Conservation (phyloP, 805 yeast species). For the Saccharomyces paradoxus region DNA sequence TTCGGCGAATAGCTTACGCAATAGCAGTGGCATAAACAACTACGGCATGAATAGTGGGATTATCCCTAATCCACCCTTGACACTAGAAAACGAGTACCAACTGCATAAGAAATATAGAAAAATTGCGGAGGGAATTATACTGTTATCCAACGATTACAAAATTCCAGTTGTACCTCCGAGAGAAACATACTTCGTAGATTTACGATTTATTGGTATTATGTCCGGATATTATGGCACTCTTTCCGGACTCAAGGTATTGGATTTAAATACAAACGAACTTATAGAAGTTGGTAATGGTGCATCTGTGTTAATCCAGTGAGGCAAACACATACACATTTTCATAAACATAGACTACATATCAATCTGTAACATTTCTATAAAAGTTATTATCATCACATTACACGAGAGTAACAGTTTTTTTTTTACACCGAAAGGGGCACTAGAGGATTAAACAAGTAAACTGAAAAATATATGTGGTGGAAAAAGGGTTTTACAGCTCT, state of each 20-base stretch:
- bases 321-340: not conserved
- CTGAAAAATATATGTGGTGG: not conserved
- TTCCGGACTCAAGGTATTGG: slow-evolving; percentile 27
- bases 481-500: not conserved
- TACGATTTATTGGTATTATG: slow-evolving; percentile 25
- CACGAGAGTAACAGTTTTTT: not conserved
- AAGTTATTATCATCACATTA: not conserved
- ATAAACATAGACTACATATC: not conserved
- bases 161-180: slow-evolving; percentile 23
- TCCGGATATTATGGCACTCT: slow-evolving; percentile 26
- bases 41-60: not conserved
- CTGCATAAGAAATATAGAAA: slow-evolving; percentile 17
- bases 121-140: slow-evolving; percentile 24
- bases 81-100: slow-evolving; percentile 21
- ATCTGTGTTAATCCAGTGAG: slow-evolving; percentile 20
- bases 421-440: not conserved
- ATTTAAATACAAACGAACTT: slow-evolving; percentile 23
- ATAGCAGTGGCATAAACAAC: not conserved
- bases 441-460: not conserved
- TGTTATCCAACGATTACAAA: slow-evolving; percentile 29
- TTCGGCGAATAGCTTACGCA: slow-evolving; percentile 1
- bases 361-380: not conserved
- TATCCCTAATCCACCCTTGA: slow-evolving; percentile 6
- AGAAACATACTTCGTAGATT: slow-evolving; percentile 22
- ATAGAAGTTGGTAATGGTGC: slow-evolving; percentile 25